Evolutionary conservation across 1,139 yeast genomes (phyloP).

Genomic region (Pichia norvegensis): DNA sequence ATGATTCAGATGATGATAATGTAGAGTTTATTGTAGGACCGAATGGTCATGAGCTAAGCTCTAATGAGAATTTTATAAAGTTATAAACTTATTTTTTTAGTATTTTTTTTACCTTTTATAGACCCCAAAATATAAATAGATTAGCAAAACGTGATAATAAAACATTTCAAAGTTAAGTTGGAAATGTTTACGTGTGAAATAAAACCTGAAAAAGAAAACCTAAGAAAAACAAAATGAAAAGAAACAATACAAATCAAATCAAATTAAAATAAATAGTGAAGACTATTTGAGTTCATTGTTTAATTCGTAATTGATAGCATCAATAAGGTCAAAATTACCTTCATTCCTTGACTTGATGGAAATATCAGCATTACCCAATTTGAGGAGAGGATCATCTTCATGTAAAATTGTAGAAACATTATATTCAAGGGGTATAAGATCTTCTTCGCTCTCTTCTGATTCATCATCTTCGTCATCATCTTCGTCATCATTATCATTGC

Average conservation of each 20-base stretch:
- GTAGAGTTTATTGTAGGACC: constrained; percentile 14
- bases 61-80: constrained; percentile 22
- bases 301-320: constrained; percentile 20
- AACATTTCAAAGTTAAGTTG: background rate
- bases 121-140: background rate
- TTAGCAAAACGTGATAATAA: background rate
- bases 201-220: background rate
- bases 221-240: background rate
- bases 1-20: constrained; percentile 6
- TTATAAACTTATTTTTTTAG: constrained; percentile 14
- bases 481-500: constrained; percentile 4
- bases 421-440: constrained; percentile 7
- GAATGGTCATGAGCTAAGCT: constrained; percentile 14
- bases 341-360: constrained; percentile 3
- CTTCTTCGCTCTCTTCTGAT: constrained; percentile 6
- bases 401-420: constrained; percentile 6
- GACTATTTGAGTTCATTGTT: constrained; percentile 18
- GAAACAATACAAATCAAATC: background rate
- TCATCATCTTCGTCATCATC: constrained; percentile 4
- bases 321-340: constrained; percentile 14
- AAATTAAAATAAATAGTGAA: background rate
- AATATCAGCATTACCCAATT: constrained; percentile 1
- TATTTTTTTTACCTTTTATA: background rate
- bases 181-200: background rate
- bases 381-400: background rate